A percentile compares a stretch with the other conserved stretches of the same genome.
phyloP scores from a whole-genome alignment of 495 filamentous ascomycete genomes.

The Penicillium cosmopolitanum region DNA sequence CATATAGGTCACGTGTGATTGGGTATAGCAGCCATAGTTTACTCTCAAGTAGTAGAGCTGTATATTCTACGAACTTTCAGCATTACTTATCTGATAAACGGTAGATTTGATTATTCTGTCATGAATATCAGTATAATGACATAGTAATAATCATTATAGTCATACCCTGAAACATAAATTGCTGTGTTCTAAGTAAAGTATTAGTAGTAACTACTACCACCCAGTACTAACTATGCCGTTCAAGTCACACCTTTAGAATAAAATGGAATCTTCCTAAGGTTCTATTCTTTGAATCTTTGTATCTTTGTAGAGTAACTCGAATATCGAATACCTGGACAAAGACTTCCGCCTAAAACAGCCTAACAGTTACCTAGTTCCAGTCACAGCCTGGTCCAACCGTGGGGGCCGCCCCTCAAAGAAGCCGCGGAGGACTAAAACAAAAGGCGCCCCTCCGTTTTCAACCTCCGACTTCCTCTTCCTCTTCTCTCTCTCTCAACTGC shows the following conservation, averaged over 20 bases:
- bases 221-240: neutral
- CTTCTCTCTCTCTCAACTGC: neutral
- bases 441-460: constrained; percentile 4
- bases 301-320: too few species aligned
- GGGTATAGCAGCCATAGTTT: too few species aligned
- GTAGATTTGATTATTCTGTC: too few species aligned
- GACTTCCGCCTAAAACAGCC: neutral
- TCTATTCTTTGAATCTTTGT: neutral
- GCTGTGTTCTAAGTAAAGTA: too few species aligned
- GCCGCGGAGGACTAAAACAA: neutral
- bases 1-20: too few species aligned
- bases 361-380: too few species aligned
- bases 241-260: neutral
- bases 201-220: neutral
- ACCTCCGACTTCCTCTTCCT: neutral
- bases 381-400: neutral
- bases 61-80: too few species aligned
- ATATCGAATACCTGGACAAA: too few species aligned
- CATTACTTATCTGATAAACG: too few species aligned
- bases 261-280: neutral
- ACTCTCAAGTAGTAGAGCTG: too few species aligned
- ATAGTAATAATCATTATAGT: too few species aligned
- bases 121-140: neutral
- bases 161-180: too few species aligned
- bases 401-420: neutral